Evolutionary conservation across 2,329 filamentous ascomycete genomes (phyloP).

Genomic region (Lanzia echinophila): DNA sequence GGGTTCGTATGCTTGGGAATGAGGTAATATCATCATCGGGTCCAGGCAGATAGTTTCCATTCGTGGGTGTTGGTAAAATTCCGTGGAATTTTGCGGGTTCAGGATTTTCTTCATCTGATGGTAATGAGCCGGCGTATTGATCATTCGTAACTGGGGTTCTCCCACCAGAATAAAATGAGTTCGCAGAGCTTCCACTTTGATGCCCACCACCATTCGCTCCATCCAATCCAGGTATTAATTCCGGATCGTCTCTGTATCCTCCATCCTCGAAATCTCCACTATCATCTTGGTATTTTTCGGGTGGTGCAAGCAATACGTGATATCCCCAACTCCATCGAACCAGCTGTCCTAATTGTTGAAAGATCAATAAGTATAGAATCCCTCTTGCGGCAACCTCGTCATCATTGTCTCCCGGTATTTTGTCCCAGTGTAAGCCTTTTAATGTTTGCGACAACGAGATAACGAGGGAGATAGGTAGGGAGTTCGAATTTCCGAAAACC

Average conservation of each 20-base stretch:
- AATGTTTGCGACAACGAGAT: constrained; percentile 90
- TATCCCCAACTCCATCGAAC: constrained; percentile 98
- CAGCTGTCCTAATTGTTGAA: constrained; percentile 93
- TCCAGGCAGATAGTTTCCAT: constrained; percentile 19
- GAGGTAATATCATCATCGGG: constrained; percentile 45
- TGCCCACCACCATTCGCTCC: constrained; percentile 23
- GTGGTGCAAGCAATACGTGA: constrained; percentile 84
- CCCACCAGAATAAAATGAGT: constrained; percentile 29
- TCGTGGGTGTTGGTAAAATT: constrained; percentile 18
- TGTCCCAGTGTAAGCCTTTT: constrained; percentile 87
- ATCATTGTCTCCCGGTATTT: constrained; percentile 85
- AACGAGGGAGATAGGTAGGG: constrained; percentile 91
- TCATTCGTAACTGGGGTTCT: constrained; percentile 28
- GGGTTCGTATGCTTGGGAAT: constrained; percentile 49
- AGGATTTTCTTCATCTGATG: constrained; percentile 37
- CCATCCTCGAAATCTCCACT: constrained; percentile 39
- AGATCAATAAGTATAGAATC: constrained; percentile 92
- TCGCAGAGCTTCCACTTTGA: constrained; percentile 16
- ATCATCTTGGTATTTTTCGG: constrained; percentile 61
- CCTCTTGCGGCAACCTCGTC: constrained; percentile 90
- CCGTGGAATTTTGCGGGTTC: constrained; percentile 31
- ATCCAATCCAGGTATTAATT: constrained; percentile 43
- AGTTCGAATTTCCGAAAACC: constrained; percentile 98
- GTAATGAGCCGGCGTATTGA: constrained; percentile 26
- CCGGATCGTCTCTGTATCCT: constrained; percentile 48